phyloP scores from a whole-genome alignment of 768 basidiomycete species.

The Tylopilus sp. region DNA sequence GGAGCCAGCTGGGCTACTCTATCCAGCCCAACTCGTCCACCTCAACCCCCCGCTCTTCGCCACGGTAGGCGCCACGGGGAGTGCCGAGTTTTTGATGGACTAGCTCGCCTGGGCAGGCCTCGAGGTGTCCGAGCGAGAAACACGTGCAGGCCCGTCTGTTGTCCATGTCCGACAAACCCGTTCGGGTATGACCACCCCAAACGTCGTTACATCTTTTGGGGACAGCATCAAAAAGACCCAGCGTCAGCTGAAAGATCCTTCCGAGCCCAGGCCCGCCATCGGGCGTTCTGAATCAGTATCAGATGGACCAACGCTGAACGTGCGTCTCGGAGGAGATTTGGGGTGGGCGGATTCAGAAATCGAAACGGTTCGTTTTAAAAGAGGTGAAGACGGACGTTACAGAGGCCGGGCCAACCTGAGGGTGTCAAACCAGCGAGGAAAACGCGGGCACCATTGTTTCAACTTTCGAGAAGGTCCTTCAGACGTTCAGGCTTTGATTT shows the following conservation, averaged over 20 bases:
- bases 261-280: too few species aligned
- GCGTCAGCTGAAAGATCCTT: not conserved
- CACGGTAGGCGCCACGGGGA: not conserved
- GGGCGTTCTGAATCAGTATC: not conserved
- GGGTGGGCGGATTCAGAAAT: not conserved
- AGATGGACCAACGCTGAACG: not conserved
- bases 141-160: too few species aligned
- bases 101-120: not conserved
- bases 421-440: not conserved
- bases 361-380: not conserved
- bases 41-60: not conserved
- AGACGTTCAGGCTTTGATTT: too few species aligned
- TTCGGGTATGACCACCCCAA: too few species aligned
- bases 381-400: not conserved
- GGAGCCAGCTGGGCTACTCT: not conserved
- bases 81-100: not conserved
- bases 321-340: not conserved
- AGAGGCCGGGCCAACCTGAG: too few species aligned
- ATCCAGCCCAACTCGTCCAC: not conserved
- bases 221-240: not conserved
- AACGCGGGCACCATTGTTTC: not conserved
- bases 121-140: not conserved
- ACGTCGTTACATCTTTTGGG: too few species aligned
- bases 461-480: not conserved
- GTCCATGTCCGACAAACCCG: too few species aligned